Evolutionary conservation across 139 green algal species (phyloP).

Genomic region (Pycnococcus provasolii): DNA sequence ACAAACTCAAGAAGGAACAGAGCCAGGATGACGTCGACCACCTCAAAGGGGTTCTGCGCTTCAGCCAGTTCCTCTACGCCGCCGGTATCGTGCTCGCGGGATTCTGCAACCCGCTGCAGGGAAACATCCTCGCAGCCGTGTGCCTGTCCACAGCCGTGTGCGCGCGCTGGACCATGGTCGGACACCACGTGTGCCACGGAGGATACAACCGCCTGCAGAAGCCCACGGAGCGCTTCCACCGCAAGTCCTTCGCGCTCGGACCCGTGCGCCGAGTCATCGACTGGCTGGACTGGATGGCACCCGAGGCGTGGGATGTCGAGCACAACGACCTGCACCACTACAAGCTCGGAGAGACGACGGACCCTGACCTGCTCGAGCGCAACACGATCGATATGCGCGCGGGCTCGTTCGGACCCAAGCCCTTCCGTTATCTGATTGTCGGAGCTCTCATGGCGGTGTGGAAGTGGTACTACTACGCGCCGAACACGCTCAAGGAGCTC

Average conservation of each 20-base stretch:
- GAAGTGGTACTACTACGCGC: slow-evolving; percentile 37
- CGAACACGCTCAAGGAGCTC: slow-evolving; percentile 32
- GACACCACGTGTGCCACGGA: slow-evolving; percentile 33
- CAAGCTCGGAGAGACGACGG: slow-evolving; percentile 24
- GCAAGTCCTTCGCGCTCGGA: slow-evolving; percentile 18
- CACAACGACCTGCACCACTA: slow-evolving; percentile 37
- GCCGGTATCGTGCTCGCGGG: slow-evolving; percentile 12
- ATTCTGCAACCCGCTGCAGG: slow-evolving; percentile 2
- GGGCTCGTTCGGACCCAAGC: slow-evolving; percentile 11
- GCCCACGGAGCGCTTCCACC: slow-evolving; percentile 25
- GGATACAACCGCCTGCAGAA: slow-evolving; percentile 25
- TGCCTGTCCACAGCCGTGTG: slow-evolving; percentile 26
- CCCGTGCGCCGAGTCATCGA: slow-evolving; percentile 15
- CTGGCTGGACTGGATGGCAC: slow-evolving; percentile 35
- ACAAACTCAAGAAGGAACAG: slow-evolving; percentile 21
- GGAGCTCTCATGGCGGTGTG: slow-evolving; percentile 15
- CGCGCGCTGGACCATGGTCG: slow-evolving; percentile 30
- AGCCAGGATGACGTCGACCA: slow-evolving; percentile 26
- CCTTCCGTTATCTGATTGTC: slow-evolving; percentile 13
- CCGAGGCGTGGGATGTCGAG: slow-evolving; percentile 33
- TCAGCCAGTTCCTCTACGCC: slow-evolving; percentile 20
- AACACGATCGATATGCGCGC: slow-evolving; percentile 18
- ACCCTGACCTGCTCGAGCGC: slow-evolving; percentile 31
- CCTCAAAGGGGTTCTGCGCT: slow-evolving; percentile 22
- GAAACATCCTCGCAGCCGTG: slow-evolving; percentile 22